phyloP scores from a whole-genome alignment of 2,329 filamentous ascomycete genomes.

The Lasiodiplodia sp. region DNA sequence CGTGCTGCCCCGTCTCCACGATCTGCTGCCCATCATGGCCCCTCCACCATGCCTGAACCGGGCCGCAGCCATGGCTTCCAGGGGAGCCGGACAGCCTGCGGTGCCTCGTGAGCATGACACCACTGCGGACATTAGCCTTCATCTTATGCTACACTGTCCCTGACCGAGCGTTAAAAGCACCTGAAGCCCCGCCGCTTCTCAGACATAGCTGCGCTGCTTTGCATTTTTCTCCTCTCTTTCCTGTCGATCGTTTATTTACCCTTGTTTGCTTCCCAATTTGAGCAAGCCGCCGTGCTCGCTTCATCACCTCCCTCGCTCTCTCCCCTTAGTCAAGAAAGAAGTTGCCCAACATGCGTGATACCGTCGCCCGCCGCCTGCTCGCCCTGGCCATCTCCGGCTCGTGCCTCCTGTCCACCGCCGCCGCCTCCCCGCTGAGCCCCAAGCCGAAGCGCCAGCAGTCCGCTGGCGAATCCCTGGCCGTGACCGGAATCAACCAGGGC shows the following conservation, averaged over 20 bases:
- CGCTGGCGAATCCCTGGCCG: conserved; percentile 31
- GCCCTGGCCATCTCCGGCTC: conserved; percentile 26
- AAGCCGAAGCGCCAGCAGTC: conserved; percentile 2
- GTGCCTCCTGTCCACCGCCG: not conserved
- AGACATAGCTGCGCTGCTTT: conserved; percentile 1
- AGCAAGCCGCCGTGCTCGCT: not conserved
- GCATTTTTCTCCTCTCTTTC: conserved; percentile 16
- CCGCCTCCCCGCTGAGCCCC: conserved; percentile 4
- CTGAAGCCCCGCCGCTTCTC: not conserved
- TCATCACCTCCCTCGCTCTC: not conserved
- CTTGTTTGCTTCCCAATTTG: not conserved
- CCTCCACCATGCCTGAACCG: conserved; percentile 15
- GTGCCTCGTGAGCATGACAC: conserved; percentile 29
- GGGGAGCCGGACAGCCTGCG: not conserved
- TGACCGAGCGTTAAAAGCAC: conserved; percentile 29
- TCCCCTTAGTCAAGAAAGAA: too few relatives aligned
- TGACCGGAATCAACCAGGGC: conserved; percentile 33
- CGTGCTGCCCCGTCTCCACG: conserved; percentile 11
- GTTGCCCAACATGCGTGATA: conserved; percentile 5
- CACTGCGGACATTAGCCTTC: conserved; percentile 24
- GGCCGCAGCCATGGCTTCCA: not conserved
- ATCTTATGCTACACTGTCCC: conserved; percentile 25
- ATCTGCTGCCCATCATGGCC: conserved; percentile 9
- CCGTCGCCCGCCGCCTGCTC: conserved; percentile 3
- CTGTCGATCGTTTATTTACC: conserved; percentile 23